These are phyloP conservation scores for Starmera stellimalicola DNA, from an alignment of 1,139 yeast genomes.

Conservation along the genomic window DNA sequence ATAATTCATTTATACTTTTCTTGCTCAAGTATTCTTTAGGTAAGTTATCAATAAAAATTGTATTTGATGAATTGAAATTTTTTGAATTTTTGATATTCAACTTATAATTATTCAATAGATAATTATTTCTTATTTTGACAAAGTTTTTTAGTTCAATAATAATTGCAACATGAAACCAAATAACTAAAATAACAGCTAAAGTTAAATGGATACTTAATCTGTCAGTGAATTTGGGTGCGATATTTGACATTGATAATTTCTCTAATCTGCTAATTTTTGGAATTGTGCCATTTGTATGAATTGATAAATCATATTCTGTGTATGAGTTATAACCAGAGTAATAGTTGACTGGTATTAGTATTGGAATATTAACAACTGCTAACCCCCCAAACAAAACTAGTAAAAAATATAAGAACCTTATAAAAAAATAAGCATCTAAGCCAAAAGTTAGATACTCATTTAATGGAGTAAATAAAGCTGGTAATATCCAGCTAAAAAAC, in stretches of 20 bases:
- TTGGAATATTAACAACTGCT: conserved; percentile 41
- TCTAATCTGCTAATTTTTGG: conserved; percentile 41
- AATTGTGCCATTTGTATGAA: conserved; percentile 17
- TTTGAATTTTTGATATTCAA: conserved; percentile 16
- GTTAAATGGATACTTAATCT: conserved; percentile 46
- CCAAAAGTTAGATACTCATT: conserved; percentile 41
- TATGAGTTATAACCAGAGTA: conserved; percentile 28
- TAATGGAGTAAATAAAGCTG: conserved; percentile 31
- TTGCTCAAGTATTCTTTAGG: conserved; percentile 31
- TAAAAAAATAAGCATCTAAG: conserved; percentile 56
- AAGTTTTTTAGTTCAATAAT: conserved; percentile 40
- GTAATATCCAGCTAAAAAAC: conserved; percentile 39
- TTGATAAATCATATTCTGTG: conserved; percentile 7
- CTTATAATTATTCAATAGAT: conserved; percentile 22
- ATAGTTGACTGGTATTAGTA: conserved; percentile 49
- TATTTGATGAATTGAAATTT: conserved; percentile 22
- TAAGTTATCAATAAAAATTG: conserved; percentile 41
- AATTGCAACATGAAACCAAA: conserved; percentile 44
- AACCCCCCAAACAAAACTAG: conserved; percentile 38
- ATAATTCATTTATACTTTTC: conserved; percentile 22
- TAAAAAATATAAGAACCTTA: conserved; percentile 42
- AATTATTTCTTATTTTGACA: conserved; percentile 34
- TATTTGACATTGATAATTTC: conserved; percentile 50
- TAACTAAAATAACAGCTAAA: conserved; percentile 40
- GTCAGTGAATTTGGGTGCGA: conserved; percentile 36